These are phyloP conservation scores for Phytopythium mirpurense DNA, from an alignment of 352 stramenopile genomes.

Conservation along the genomic window DNA sequence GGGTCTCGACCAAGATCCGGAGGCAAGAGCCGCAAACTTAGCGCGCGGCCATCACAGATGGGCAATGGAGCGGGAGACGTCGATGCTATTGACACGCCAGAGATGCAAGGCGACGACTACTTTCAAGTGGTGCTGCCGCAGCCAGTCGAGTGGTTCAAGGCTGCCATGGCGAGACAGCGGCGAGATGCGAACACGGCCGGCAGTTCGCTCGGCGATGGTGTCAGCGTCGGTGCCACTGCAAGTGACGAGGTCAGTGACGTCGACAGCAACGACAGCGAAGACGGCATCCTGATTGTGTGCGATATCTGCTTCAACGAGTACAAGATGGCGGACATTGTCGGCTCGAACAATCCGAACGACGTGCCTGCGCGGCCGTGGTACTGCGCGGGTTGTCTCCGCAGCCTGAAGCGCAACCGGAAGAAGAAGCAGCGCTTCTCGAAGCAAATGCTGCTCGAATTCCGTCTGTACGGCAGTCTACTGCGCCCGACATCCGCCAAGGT, in stretches of 20 bases:
- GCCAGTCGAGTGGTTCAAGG: constrained; percentile 15
- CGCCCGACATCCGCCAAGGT: constrained; percentile 62
- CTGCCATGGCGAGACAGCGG: not conserved
- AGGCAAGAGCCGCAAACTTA: constrained; percentile 1
- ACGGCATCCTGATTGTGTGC: constrained; percentile 58
- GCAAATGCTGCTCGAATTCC: constrained; percentile 84
- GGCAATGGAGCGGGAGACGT: not conserved
- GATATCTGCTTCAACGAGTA: constrained; percentile 76
- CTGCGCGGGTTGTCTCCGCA: constrained; percentile 52
- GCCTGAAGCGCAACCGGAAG: constrained; percentile 73
- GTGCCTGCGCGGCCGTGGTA: constrained; percentile 69
- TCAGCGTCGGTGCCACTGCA: constrained; percentile 16
- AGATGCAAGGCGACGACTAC: not conserved
- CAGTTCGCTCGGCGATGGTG: not conserved
- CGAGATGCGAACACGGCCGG: not conserved
- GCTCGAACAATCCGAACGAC: constrained; percentile 22
- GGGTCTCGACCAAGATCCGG: constrained; percentile 10
- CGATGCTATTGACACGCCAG: not conserved
- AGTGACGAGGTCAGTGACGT: constrained; percentile 41
- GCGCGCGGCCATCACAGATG: not conserved
- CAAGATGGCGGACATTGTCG: constrained; percentile 57
- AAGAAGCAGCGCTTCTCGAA: constrained; percentile 78
- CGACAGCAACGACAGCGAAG: constrained; percentile 32
- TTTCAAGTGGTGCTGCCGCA: constrained; percentile 18
- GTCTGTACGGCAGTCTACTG: constrained; percentile 64